phyloP scores from a whole-genome alignment of 768 basidiomycete genomes.

The Clitopilus passeckerianus region DNA sequence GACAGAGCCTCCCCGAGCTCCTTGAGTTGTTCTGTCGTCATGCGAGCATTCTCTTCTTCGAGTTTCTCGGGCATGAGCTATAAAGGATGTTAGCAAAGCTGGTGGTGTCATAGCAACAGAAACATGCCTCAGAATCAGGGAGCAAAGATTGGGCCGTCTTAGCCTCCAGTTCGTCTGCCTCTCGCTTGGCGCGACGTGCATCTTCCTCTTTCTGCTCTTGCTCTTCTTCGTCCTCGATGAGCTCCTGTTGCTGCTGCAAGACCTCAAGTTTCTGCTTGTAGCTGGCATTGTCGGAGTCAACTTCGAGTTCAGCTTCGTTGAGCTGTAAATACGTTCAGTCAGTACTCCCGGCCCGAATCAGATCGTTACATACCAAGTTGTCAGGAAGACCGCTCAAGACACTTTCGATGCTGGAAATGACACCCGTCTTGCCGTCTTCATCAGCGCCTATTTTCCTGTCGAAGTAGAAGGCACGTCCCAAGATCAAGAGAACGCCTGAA shows the following conservation, averaged over 20 bases:
- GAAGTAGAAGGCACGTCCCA: constrained; percentile 95
- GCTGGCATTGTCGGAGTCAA: constrained; percentile 87
- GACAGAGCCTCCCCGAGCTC: constrained; percentile 91
- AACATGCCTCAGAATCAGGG: constrained; percentile 82
- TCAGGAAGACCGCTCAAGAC: constrained; percentile 92
- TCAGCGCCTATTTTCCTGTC: constrained; percentile 69
- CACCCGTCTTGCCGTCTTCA: constrained; percentile 77
- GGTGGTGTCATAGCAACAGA: not conserved
- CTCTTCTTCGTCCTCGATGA: constrained; percentile 98
- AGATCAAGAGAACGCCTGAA: constrained; percentile 88
- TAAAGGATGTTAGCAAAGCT: not conserved
- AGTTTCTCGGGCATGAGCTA: constrained; percentile 49
- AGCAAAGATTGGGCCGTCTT: constrained; percentile 76
- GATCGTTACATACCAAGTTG: constrained; percentile 64
- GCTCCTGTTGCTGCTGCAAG: constrained; percentile 96
- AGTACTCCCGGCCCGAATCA: not conserved
- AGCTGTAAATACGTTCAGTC: constrained; percentile 44
- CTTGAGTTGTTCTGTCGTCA: constrained; percentile 94
- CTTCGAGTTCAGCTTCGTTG: constrained; percentile 95
- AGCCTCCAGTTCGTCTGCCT: constrained; percentile 75
- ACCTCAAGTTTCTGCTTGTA: constrained; percentile 99
- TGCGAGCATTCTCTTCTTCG: constrained; percentile 76
- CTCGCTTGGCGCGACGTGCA: constrained; percentile 81
- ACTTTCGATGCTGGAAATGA: constrained; percentile 80
- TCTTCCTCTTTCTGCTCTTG: constrained; percentile 95